Conservation (phyloP, 2,329 filamentous ascomycete species). For the Cladosporium sp. region DNA sequence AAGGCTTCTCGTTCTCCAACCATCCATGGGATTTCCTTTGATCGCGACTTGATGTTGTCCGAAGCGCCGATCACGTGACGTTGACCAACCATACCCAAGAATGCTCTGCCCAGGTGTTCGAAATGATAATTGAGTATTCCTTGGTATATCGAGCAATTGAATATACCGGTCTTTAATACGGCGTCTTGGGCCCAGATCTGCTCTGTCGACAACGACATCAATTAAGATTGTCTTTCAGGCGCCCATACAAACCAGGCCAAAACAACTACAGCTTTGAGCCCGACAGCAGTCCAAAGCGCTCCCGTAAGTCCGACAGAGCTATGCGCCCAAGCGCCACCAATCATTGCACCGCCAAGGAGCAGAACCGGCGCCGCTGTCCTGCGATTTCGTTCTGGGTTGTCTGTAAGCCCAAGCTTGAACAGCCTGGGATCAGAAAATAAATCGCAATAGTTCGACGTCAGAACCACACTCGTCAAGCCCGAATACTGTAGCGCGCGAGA, state of each 20-base stretch:
- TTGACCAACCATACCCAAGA: too few relatives aligned
- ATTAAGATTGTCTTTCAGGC: conserved; percentile 24
- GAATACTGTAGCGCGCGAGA: conserved; percentile 66
- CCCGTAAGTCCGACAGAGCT: conserved; percentile 49
- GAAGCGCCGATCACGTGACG: conserved; percentile 2
- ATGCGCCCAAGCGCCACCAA: conserved; percentile 53
- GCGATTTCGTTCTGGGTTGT: conserved; percentile 52
- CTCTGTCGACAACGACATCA: too few relatives aligned
- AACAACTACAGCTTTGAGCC: conserved; percentile 36
- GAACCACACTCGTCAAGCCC: conserved; percentile 70
- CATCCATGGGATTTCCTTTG: too few relatives aligned
- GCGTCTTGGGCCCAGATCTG: too few relatives aligned
- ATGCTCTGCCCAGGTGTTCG: too few relatives aligned
- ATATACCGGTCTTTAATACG: too few relatives aligned
- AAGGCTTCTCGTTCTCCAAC: too few relatives aligned
- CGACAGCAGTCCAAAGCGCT: conserved; percentile 46
- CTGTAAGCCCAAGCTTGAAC: conserved; percentile 34
- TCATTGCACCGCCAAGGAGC: conserved; percentile 51
- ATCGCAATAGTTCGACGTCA: conserved; percentile 80
- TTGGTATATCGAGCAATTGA: too few relatives aligned
- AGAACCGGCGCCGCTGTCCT: conserved; percentile 48
- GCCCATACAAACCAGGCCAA: conserved; percentile 41
- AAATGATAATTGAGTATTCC: too few relatives aligned
- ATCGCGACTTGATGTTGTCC: background rate
- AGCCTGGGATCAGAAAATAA: conserved; percentile 63